These are phyloP conservation scores for Oehlia diaphana DNA, from an alignment of 192 early-diverging fungal genomes.

Conservation along the genomic window DNA sequence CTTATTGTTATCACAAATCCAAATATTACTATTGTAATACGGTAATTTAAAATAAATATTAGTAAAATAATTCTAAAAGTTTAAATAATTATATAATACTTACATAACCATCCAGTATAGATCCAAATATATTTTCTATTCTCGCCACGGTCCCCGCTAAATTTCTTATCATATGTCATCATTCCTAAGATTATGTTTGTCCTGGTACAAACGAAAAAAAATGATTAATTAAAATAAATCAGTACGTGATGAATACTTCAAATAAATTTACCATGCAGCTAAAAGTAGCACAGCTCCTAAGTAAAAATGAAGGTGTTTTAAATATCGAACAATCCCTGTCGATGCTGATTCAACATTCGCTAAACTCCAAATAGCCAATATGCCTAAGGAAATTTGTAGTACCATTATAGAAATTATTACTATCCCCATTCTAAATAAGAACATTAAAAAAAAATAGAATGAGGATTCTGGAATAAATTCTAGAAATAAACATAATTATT, in stretches of 20 bases:
- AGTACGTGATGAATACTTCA: background rate
- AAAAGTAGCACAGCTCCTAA: constrained; percentile 3
- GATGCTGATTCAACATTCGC: constrained; percentile 21
- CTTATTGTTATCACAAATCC: background rate
- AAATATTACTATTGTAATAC: background rate
- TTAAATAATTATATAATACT: background rate
- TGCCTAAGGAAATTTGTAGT: constrained; percentile 12
- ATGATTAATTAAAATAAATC: background rate
- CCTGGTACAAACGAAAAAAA: background rate
- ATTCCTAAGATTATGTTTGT: background rate
- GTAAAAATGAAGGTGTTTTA: constrained; percentile 21
- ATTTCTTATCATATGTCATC: background rate
- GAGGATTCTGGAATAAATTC: background rate
- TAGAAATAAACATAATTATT: background rate
- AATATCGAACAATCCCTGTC: background rate
- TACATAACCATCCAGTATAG: background rate
- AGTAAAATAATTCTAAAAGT: too few relatives aligned
- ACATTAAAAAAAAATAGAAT: background rate
- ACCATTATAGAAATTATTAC: background rate
- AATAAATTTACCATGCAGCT: constrained; percentile 23
- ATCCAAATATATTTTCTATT: background rate
- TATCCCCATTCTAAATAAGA: constrained; percentile 17
- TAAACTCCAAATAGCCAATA: constrained; percentile 16
- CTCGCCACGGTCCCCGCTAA: too few relatives aligned
- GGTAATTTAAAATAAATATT: background rate